Evolutionary conservation across 176 grass and related monocot species (phyloP).

Genomic region (Cenchrus fungigraminus): DNA sequence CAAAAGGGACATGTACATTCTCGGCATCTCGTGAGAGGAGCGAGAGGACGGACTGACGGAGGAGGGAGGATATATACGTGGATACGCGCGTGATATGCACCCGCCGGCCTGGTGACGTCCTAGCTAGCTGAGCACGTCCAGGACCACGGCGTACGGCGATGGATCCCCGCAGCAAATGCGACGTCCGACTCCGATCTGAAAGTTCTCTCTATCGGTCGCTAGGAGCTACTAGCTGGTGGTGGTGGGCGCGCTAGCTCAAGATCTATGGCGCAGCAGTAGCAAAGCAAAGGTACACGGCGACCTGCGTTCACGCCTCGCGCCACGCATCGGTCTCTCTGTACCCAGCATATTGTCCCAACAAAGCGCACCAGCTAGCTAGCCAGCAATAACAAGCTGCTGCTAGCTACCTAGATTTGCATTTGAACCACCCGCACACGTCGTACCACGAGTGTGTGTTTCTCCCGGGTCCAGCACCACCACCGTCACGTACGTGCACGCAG

Average conservation of each 20-base stretch:
- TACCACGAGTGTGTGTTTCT: neutral
- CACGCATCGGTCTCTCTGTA: neutral
- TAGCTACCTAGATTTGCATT: conserved; percentile 3
- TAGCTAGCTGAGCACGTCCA: too few species aligned
- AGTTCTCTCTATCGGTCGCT: too few species aligned
- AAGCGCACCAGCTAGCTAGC: conserved; percentile 7
- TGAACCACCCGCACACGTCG: neutral
- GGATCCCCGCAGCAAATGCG: neutral
- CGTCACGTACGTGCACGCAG: neutral
- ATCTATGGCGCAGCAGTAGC: too few species aligned
- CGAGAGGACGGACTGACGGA: too few species aligned
- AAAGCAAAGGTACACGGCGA: neutral
- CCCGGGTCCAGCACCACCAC: neutral
- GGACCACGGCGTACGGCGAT: neutral
- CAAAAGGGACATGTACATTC: too few species aligned
- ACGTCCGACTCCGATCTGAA: neutral
- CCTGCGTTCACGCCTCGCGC: conserved; percentile 28
- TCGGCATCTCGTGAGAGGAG: too few species aligned
- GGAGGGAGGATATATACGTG: too few species aligned
- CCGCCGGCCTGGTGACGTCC: too few species aligned
- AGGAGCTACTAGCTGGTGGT: too few species aligned
- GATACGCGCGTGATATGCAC: neutral
- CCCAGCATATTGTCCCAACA: neutral
- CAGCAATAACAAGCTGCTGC: neutral
- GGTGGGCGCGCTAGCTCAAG: neutral